Conservation (phyloP, 1,284 basidiomycete species). For the Microbotryomycetes sp. region DNA sequence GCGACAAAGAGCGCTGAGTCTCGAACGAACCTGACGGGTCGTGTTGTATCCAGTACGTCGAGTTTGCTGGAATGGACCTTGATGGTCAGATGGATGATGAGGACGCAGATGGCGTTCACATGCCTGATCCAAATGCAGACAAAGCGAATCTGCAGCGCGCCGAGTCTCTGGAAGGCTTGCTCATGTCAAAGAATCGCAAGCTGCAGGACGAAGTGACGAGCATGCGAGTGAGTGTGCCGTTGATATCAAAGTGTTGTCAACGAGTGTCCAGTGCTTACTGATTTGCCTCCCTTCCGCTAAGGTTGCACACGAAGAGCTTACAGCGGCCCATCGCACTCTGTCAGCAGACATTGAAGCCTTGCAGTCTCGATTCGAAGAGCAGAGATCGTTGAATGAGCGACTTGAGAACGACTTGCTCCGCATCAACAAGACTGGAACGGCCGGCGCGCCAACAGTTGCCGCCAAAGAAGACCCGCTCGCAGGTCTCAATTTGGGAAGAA, state of each 20-base stretch:
- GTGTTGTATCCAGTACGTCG: slow-evolving; percentile 62
- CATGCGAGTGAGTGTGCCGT: slow-evolving; percentile 57
- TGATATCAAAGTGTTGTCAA: slow-evolving; percentile 2
- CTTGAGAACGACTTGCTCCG: slow-evolving; percentile 85
- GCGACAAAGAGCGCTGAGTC: background rate
- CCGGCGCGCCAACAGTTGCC: background rate
- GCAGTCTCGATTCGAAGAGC: slow-evolving; percentile 64
- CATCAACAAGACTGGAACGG: slow-evolving; percentile 52
- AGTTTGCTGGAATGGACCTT: slow-evolving; percentile 61
- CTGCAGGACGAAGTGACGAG: slow-evolving; percentile 91
- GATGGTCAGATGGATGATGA: slow-evolving; percentile 33
- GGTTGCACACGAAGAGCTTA: slow-evolving; percentile 75
- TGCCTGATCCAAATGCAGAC: slow-evolving; percentile 80
- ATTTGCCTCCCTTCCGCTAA: slow-evolving; percentile 39
- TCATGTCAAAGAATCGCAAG: slow-evolving; percentile 88
- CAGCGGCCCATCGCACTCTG: slow-evolving; percentile 56
- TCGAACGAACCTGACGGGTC: slow-evolving; percentile 1
- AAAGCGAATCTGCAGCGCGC: slow-evolving; percentile 67
- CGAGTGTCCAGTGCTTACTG: background rate
- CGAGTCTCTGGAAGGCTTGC: slow-evolving; percentile 78
- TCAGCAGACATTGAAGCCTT: slow-evolving; percentile 57
- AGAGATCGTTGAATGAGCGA: slow-evolving; percentile 72
- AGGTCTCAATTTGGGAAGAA: slow-evolving; percentile 63
- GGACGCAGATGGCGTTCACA: slow-evolving; percentile 64
- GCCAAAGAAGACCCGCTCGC: slow-evolving; percentile 53